Base-by-base conservation (phyloP, 768 basidiomycete genomes). In the Suillus cothurnatus region DNA sequence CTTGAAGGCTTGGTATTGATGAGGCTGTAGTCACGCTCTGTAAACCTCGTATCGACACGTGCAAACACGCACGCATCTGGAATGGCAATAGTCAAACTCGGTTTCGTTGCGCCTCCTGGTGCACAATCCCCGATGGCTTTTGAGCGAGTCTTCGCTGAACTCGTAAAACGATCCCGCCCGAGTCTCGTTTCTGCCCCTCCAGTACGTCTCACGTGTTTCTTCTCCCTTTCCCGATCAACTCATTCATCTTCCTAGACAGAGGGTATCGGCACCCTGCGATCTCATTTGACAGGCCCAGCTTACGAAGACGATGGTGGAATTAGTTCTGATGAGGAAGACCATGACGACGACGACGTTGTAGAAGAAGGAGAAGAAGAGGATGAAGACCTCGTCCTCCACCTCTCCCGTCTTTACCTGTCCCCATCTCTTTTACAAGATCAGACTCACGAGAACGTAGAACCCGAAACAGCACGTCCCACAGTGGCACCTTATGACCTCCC, bases 181-280 rank as follows among this genome's bases (percentile, higher is more conserved):
- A 87, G 86, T 28, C 80, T 94, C 4, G 87, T 91, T 15, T 90
- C 91, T 47, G 88, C 89, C 1, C 91, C 92, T 9, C 92, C 94
- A 1, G 92, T 93, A 36, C n/a, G 32, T 66, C 45, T 36, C 32
- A 3, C 45, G 53, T 61, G 63, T 63, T 68, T 66, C 67, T 45
- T 23, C 26, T 58, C 26, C 64, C 26, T 62, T n/a, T 68, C 31
- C n/a, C 11, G 36, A 50, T 57, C 41, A 23, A 53, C 32, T 62
- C 31, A 23, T 55, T 50, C 31, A 8, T 23, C 7, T 66, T 39
- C 55, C 6, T 38, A 95, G 93, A 94, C 92, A 12, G 88, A 93
- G 77, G 92, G 94, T 31, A 87, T 95, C 34, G 94, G 94, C 61
- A 95, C 94, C 3, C 79, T 93, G 31, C 89, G 91, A 34, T 90